phyloP scores from a whole-genome alignment of 2,329 filamentous ascomycete species.

The Cladorrhinum sp. region DNA sequence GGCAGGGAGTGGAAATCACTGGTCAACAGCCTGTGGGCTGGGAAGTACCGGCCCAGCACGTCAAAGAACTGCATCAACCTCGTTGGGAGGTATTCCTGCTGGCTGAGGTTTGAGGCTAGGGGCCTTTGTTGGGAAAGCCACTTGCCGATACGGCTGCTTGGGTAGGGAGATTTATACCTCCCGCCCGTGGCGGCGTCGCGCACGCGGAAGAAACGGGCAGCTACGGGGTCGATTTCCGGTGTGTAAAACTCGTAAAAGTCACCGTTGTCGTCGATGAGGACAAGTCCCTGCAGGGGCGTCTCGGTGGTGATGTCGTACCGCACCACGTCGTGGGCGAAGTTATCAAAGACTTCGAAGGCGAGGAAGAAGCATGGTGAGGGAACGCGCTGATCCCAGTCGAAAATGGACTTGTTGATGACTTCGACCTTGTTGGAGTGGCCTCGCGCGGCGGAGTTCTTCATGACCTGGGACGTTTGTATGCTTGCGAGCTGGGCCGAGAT shows the following conservation, averaged over 20 bases:
- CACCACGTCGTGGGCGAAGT: conserved; percentile 92
- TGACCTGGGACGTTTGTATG: conserved; percentile 74
- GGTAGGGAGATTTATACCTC: conserved; percentile 61
- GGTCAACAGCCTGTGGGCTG: conserved; percentile 80
- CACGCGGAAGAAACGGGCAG: conserved; percentile 78
- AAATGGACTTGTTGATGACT: conserved; percentile 92
- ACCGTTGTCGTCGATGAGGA: conserved; percentile 78
- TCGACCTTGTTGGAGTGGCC: conserved; percentile 85
- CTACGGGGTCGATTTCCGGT: conserved; percentile 74
- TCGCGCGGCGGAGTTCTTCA: conserved; percentile 47
- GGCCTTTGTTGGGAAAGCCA: conserved; percentile 63
- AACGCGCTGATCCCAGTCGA: conserved; percentile 88
- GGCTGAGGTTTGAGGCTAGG: conserved; percentile 70
- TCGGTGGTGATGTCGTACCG: conserved; percentile 84
- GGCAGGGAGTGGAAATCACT: conserved; percentile 89
- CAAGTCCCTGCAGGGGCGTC: conserved; percentile 79
- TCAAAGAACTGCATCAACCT: conserved; percentile 96
- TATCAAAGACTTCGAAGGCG: conserved; percentile 97
- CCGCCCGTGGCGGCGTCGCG: conserved; percentile 70
- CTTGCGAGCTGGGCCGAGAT: conserved; percentile 80
- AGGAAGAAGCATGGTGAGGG: conserved; percentile 95
- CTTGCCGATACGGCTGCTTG: conserved; percentile 53
- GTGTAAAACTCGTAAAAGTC: conserved; percentile 96
- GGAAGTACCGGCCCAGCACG: conserved; percentile 82
- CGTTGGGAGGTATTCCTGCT: conserved; percentile 91